A percentile compares a stretch with the other conserved stretches of the same genome.
These are phyloP conservation scores for Friedmanniomyces simplex DNA, from an alignment of 495 filamentous ascomycete genomes.

Conservation along the genomic window DNA sequence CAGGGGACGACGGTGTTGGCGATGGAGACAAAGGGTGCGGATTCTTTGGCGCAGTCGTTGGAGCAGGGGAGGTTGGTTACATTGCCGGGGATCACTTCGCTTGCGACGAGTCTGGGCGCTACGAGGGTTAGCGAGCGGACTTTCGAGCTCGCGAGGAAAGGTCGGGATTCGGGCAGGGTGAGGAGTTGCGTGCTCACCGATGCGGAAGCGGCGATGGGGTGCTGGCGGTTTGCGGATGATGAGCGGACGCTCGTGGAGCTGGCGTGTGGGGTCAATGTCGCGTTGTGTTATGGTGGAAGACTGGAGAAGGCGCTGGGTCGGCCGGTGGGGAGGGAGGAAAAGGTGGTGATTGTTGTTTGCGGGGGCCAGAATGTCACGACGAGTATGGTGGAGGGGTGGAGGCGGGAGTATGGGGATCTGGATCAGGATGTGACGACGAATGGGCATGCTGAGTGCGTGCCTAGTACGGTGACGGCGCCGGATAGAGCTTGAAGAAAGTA, in stretches of 20 bases:
- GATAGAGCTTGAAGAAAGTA: not conserved
- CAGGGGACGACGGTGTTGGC: constrained; percentile 54
- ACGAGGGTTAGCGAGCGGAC: constrained; percentile 59
- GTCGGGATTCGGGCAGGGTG: constrained; percentile 39
- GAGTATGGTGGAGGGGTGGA: constrained; percentile 54
- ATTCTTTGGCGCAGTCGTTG: constrained; percentile 54
- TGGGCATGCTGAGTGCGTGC: constrained; percentile 10
- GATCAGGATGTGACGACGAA: constrained; percentile 3
- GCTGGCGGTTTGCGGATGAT: constrained; percentile 68
- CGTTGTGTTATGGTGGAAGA: constrained; percentile 49
- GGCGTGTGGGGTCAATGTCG: constrained; percentile 59
- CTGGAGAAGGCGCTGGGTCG: constrained; percentile 53
- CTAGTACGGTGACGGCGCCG: constrained; percentile 21
- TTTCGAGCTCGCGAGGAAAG: constrained; percentile 46
- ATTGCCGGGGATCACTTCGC: constrained; percentile 64
- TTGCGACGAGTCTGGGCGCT: constrained; percentile 71
- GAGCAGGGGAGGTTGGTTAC: constrained; percentile 41
- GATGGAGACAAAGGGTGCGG: constrained; percentile 74
- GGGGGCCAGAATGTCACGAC: constrained; percentile 69
- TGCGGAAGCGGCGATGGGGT: constrained; percentile 66
- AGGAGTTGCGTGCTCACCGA: constrained; percentile 64
- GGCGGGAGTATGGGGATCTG: constrained; percentile 39
- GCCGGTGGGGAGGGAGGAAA: constrained; percentile 45
- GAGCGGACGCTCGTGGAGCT: constrained; percentile 71
- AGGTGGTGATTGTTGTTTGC: constrained; percentile 78